A percentile compares a stretch with the other conserved stretches of the same genome.
Evolutionary conservation across 108 stramenopile species (phyloP).

Genomic region (Aurantiochytrium sp.): DNA sequence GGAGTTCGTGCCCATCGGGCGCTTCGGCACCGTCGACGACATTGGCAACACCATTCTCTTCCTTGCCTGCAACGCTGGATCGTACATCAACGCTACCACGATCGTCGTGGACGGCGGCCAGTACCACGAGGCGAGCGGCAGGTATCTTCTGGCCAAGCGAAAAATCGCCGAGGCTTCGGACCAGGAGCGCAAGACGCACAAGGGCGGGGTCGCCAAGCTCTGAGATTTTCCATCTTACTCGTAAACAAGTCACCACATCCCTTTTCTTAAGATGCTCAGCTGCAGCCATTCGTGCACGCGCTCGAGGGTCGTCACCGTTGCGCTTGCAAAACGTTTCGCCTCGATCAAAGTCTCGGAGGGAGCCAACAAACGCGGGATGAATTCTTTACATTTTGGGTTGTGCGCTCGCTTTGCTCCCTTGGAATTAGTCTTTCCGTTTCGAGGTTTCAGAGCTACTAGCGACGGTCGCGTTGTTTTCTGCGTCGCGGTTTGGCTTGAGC

Average conservation of each 20-base stretch:
- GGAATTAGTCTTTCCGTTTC: too few relatives aligned
- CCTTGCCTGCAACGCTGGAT: neutral
- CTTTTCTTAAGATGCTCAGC: too few relatives aligned
- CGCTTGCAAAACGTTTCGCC: too few relatives aligned
- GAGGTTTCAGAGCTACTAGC: too few relatives aligned
- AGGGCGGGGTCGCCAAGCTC: constrained; percentile 8
- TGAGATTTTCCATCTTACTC: neutral
- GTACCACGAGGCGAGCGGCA: neutral
- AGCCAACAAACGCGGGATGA: too few relatives aligned
- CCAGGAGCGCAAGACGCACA: neutral
- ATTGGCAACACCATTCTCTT: constrained; percentile 15
- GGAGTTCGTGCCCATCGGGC: neutral
- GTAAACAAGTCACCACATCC: too few relatives aligned
- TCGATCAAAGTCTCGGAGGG: too few relatives aligned
- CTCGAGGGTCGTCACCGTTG: too few relatives aligned
- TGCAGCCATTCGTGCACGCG: too few relatives aligned
- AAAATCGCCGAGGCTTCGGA: neutral
- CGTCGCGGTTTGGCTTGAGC: neutral
- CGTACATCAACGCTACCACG: constrained; percentile 27
- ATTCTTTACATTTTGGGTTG: too few relatives aligned
- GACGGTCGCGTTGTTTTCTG: neutral
- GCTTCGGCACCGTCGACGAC: neutral
- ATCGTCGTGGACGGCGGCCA: constrained; percentile 23
- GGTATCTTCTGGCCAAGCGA: neutral
- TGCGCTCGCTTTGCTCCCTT: too few relatives aligned